phyloP scores from a whole-genome alignment of 805 yeast genomes.

The Ogataea neopini region DNA sequence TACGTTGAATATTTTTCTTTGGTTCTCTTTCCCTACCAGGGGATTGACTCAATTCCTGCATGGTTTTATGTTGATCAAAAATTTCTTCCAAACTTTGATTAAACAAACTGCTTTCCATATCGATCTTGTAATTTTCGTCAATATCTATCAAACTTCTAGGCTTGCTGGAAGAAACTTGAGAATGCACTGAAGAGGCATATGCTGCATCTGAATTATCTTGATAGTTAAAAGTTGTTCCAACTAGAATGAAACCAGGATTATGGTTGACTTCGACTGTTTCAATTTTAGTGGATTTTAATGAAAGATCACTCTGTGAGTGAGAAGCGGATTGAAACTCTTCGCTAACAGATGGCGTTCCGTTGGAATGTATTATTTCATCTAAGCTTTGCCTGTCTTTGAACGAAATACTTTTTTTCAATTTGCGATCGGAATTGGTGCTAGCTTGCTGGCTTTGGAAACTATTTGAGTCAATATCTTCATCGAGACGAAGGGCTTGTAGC shows the following conservation, averaged over 20 bases:
- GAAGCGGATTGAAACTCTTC: background rate
- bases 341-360: background rate
- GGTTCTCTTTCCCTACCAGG: background rate
- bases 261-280: constrained; percentile 6
- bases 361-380: constrained; percentile 12
- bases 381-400: constrained; percentile 17
- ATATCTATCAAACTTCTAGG: background rate
- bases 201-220: constrained; percentile 1
- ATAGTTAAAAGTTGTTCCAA: constrained; percentile 16
- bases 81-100: constrained; percentile 14
- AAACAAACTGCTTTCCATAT: constrained; percentile 11
- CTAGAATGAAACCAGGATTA: constrained; percentile 12
- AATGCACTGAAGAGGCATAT: background rate
- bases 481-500: constrained; percentile 17
- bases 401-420: constrained; percentile 15
- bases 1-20: constrained; percentile 17
- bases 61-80: constrained; percentile 9
- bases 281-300: background rate
- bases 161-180: background rate
- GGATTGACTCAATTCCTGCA: constrained; percentile 3
- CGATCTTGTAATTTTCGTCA: background rate
- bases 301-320: background rate
- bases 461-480: constrained; percentile 5
- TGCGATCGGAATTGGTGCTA: background rate
- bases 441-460: background rate